Conservation (phyloP, 495 filamentous ascomycete genomes). For the Aspergillus saccharolyticus region DNA sequence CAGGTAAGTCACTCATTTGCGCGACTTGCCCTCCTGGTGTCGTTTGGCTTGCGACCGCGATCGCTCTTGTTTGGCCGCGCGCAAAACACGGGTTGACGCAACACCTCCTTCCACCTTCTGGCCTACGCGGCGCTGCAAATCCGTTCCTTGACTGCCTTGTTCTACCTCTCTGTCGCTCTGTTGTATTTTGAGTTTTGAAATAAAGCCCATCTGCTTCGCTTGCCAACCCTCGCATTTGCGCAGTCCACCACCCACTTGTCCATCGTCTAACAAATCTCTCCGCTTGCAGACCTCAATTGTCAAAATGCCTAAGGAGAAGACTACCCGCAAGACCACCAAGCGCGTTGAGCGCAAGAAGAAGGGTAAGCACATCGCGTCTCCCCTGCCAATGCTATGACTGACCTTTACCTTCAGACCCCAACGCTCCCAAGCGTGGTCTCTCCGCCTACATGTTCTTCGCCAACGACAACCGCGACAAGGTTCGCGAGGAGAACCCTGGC, state of each 20-base stretch:
- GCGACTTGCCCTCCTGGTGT: constrained; percentile 18
- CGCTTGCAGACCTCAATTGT: constrained; percentile 13
- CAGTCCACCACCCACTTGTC: background rate
- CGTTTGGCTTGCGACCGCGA: constrained; percentile 23
- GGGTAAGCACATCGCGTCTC: constrained; percentile 52
- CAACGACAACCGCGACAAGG: constrained; percentile 97
- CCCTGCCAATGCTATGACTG: background rate
- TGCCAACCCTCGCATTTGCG: background rate
- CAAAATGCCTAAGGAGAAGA: constrained; percentile 75
- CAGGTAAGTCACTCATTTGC: constrained; percentile 17
- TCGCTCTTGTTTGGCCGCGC: constrained; percentile 20
- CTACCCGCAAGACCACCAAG: constrained; percentile 51
- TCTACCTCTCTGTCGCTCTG: constrained; percentile 11
- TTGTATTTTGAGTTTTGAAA: too few relatives aligned
- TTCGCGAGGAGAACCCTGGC: constrained; percentile 96
- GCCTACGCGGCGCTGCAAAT: constrained; percentile 11
- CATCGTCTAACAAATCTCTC: constrained; percentile 7
- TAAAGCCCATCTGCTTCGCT: background rate
- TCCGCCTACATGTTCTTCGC: constrained; percentile 99
- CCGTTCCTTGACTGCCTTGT: constrained; percentile 15
- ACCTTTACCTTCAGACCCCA: constrained; percentile 64
- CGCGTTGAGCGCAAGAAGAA: constrained; percentile 71
- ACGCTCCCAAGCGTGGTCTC: constrained; percentile 97
- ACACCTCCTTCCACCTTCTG: constrained; percentile 10
- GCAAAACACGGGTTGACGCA: constrained; percentile 11